phyloP scores from a whole-genome alignment of 2,329 filamentous ascomycete genomes.

The Ophiostoma angusticollis region DNA sequence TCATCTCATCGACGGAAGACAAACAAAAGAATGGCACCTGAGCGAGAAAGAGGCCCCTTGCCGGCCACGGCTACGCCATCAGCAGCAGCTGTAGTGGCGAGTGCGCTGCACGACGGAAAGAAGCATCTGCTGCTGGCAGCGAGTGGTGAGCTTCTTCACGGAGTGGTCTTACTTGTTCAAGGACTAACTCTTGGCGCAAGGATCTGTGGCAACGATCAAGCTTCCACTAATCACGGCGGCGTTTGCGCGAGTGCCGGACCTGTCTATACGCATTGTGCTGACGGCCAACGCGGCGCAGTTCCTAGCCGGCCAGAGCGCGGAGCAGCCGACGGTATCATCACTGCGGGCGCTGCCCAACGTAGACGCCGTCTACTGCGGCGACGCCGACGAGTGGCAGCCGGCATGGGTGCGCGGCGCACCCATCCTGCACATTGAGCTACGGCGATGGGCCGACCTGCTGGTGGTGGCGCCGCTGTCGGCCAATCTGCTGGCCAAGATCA shows the following conservation, averaged over 20 bases:
- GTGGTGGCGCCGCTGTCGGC: conserved; percentile 72
- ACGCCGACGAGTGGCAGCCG: conserved; percentile 65
- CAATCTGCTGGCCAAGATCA: conserved; percentile 76
- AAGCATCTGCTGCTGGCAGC: conserved; percentile 30
- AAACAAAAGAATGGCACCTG: no score
- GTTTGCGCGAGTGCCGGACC: conserved; percentile 30
- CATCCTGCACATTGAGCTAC: conserved; percentile 83
- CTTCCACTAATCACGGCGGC: conserved; percentile 51
- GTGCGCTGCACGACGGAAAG: conserved; percentile 26
- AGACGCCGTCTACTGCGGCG: conserved; percentile 68
- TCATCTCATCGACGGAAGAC: no score
- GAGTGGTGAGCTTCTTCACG: conserved; percentile 5
- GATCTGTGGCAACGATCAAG: conserved; percentile 79
- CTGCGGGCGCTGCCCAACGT: conserved; percentile 55
- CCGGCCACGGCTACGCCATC: conserved; percentile 4
- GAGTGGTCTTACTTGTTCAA: background rate
- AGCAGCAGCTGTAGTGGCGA: conserved; percentile 21
- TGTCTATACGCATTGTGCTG: conserved; percentile 78
- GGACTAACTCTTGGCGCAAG: conserved; percentile 10
- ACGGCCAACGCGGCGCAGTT: conserved; percentile 64
- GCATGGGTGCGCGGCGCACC: conserved; percentile 67
- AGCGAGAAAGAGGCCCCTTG: no score
- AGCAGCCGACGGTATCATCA: conserved; percentile 57
- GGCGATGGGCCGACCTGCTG: conserved; percentile 66
- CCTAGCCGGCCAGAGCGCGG: conserved; percentile 58